Conservation (phyloP, 176 grass and related monocot genomes). For the Paspalum notatum region DNA sequence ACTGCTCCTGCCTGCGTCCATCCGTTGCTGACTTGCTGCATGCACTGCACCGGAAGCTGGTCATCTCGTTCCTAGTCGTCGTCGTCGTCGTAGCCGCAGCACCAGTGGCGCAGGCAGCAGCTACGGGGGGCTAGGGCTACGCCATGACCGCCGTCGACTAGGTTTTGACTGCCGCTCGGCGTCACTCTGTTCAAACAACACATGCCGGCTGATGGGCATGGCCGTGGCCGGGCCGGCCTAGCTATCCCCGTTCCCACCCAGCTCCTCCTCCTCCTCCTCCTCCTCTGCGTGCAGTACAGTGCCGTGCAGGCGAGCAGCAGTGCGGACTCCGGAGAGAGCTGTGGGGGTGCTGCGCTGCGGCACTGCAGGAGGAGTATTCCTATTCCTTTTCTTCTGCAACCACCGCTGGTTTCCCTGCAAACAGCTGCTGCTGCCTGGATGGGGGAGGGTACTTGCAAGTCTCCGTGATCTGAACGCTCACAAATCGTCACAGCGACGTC, state of each 20-base stretch:
- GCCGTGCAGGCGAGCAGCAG: not conserved
- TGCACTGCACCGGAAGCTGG: too few species aligned
- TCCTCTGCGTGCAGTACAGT: not conserved
- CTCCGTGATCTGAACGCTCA: constrained; percentile 30
- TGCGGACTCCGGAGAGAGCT: too few species aligned
- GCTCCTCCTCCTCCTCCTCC: too few species aligned
- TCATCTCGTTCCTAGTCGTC: too few species aligned
- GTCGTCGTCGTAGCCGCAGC: not conserved
- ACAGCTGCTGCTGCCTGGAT: too few species aligned
- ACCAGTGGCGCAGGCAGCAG: not conserved
- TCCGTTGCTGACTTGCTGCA: too few species aligned
- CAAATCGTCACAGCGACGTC: not conserved
- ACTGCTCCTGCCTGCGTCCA: too few species aligned
- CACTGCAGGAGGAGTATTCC: not conserved
- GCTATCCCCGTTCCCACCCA: too few species aligned
- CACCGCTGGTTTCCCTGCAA: not conserved
- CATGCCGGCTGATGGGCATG: too few species aligned
- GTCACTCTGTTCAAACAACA: too few species aligned
- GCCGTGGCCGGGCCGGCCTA: too few species aligned
- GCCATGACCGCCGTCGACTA: constrained; percentile 12
- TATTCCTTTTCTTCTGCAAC: not conserved
- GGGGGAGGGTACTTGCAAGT: not conserved
- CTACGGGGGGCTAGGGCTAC: constrained; percentile 10
- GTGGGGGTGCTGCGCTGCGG: not conserved
- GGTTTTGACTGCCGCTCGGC: constrained; percentile 35